Conservation (phyloP, 208 protist species). For the Trypanosoma rangeli region DNA sequence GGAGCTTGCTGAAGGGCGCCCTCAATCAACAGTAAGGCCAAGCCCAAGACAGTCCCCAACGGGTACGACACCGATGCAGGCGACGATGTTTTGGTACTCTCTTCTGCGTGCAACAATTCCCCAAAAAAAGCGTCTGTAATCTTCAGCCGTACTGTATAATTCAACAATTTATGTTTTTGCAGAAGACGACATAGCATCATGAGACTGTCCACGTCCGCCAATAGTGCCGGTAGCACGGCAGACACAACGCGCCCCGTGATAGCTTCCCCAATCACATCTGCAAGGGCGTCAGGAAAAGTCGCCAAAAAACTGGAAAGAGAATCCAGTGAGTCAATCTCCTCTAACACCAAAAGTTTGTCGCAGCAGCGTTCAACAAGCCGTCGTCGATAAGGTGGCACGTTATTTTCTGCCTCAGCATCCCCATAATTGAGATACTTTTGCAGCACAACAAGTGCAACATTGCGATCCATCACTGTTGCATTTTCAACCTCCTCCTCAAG, state of each 20-base stretch:
- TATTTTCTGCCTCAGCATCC: neutral
- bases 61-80: constrained; percentile 11
- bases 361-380: constrained; percentile 45
- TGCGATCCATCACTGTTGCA: constrained; percentile 52
- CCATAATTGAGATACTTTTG: constrained; percentile 50
- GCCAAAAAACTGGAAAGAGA: constrained; percentile 55
- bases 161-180: constrained; percentile 39
- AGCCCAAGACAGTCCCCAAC: constrained; percentile 17
- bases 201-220: constrained; percentile 33
- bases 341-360: constrained; percentile 61
- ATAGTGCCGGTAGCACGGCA: constrained; percentile 35
- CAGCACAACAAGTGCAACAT: constrained; percentile 67
- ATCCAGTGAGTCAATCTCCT: constrained; percentile 48
- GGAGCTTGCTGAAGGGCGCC: neutral
- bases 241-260: constrained; percentile 50
- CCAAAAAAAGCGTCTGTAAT: constrained; percentile 35
- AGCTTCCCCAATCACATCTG: constrained; percentile 35
- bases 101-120: constrained; percentile 3
- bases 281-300: constrained; percentile 50
- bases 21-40: constrained; percentile 16
- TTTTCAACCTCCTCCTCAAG: constrained; percentile 35
- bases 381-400: constrained; percentile 19
- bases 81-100: neutral
- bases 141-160: constrained; percentile 16
- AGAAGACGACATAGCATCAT: constrained; percentile 36